Evolutionary conservation across 345 rosid species (phyloP).

Genomic region (Ricinus communis): DNA sequence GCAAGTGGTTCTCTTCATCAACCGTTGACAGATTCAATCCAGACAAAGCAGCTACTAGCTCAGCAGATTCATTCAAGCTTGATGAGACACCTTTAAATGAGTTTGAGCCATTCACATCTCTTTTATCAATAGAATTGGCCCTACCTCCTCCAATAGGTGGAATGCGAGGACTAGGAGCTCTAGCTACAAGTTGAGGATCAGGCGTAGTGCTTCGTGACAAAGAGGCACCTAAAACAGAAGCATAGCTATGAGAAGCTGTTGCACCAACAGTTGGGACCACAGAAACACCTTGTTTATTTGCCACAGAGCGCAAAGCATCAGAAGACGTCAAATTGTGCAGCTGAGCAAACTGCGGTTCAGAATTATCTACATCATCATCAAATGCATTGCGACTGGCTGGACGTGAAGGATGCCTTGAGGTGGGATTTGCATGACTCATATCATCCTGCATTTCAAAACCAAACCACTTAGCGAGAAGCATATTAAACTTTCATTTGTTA

Average conservation of each 20-base stretch:
- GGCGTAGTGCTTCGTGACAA: slow-evolving; percentile 66
- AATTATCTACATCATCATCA: slow-evolving; percentile 41
- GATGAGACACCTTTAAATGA: slow-evolving; percentile 43
- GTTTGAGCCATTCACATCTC: slow-evolving; percentile 33
- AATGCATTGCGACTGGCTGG: slow-evolving; percentile 59
- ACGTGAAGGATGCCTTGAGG: slow-evolving; percentile 54
- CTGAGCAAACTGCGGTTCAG: slow-evolving; percentile 47
- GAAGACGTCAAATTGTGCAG: slow-evolving; percentile 39
- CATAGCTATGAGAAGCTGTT: slow-evolving; percentile 52
- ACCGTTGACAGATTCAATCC: slow-evolving; percentile 53
- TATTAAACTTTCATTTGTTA: not conserved
- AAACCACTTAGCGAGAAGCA: slow-evolving; percentile 16
- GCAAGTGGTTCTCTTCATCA: slow-evolving; percentile 40
- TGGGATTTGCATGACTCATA: slow-evolving; percentile 37
- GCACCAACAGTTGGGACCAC: slow-evolving; percentile 34
- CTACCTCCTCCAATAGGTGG: slow-evolving; percentile 61
- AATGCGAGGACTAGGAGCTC: slow-evolving; percentile 59
- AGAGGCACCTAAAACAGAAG: slow-evolving; percentile 58
- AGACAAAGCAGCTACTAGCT: slow-evolving; percentile 51
- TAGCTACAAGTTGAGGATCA: slow-evolving; percentile 56
- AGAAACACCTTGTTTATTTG: slow-evolving; percentile 36
- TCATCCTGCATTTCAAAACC: slow-evolving; percentile 49
- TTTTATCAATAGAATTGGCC: slow-evolving; percentile 46
- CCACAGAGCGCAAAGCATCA: slow-evolving; percentile 36
- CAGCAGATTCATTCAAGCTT: slow-evolving; percentile 39